Evolutionary conservation across 2,329 filamentous ascomycete genomes (phyloP).

Genomic region (Aphanocladium album): DNA sequence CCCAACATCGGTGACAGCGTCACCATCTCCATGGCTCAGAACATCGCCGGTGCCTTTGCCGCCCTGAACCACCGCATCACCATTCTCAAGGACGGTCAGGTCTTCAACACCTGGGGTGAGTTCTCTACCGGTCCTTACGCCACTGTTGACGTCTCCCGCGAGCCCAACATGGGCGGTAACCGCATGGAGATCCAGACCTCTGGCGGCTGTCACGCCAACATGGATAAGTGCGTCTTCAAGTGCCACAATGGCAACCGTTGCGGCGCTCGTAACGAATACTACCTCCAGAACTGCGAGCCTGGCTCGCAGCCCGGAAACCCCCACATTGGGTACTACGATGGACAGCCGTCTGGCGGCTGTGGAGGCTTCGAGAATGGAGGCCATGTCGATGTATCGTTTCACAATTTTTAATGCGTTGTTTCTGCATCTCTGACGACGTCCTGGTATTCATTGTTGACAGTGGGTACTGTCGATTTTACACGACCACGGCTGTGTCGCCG

Average conservation of each 20-base stretch:
- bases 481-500: no score
- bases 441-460: no score
- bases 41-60: constrained; percentile 35
- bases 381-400: background rate
- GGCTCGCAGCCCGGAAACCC: constrained; percentile 22
- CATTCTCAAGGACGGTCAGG: constrained; percentile 32
- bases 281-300: constrained; percentile 30
- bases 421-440: background rate
- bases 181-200: constrained; percentile 28
- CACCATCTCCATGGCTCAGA: constrained; percentile 32
- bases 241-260: constrained; percentile 33
- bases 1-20: constrained; percentile 26
- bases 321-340: constrained; percentile 18
- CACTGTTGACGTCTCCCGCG: constrained; percentile 37
- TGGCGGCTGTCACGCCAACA: constrained; percentile 35
- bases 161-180: constrained; percentile 40
- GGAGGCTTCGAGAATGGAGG: constrained; percentile 25
- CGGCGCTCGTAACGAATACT: constrained; percentile 29
- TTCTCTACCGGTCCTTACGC: constrained; percentile 33
- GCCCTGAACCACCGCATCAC: constrained; percentile 27
- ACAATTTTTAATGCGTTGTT: no score
- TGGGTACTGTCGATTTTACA: no score
- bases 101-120: constrained; percentile 41
- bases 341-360: constrained; percentile 24
- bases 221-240: constrained; percentile 37